Conservation (phyloP, 345 rosid species). For the Linum lewisii region DNA sequence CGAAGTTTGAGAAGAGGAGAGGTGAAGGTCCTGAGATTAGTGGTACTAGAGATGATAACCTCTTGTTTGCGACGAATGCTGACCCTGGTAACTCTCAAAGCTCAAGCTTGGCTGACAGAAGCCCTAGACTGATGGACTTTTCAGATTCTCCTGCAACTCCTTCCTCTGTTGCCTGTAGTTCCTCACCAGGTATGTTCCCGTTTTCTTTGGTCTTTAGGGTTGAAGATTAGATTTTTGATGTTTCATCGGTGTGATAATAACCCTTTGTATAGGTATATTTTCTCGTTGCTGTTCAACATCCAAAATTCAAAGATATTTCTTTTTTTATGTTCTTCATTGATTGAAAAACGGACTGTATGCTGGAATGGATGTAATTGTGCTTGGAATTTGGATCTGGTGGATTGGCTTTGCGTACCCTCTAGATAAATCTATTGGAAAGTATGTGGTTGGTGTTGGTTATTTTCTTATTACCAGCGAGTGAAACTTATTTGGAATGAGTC, state of each 20-base stretch:
- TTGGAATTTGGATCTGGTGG: no score
- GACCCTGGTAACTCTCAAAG: slow-evolving; percentile 38
- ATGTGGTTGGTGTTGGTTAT: no score
- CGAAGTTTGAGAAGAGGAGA: slow-evolving; percentile 85
- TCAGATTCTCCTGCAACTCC: slow-evolving; percentile 83
- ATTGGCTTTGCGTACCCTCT: no score
- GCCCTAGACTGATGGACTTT: slow-evolving; percentile 43
- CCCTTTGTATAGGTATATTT: no score
- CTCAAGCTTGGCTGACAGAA: slow-evolving; percentile 44
- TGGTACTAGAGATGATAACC: slow-evolving; percentile 33
- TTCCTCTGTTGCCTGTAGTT: slow-evolving; percentile 84
- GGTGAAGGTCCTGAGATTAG: slow-evolving; percentile 58
- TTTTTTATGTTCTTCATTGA: not conserved
- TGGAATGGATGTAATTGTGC: no score
- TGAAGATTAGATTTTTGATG: no score
- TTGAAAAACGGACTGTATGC: not conserved
- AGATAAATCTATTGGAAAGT: no score
- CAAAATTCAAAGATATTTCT: no score
- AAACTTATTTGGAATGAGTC: no score
- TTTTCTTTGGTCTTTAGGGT: not conserved
- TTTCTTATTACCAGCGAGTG: no score
- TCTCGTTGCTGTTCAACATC: no score
- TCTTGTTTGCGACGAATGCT: slow-evolving; percentile 16
- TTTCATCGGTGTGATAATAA: no score
- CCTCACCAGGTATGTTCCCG: slow-evolving; percentile 55